Evolutionary conservation across 2,329 filamentous ascomycete genomes (phyloP).

Genomic region (Exophiala viscosa): DNA sequence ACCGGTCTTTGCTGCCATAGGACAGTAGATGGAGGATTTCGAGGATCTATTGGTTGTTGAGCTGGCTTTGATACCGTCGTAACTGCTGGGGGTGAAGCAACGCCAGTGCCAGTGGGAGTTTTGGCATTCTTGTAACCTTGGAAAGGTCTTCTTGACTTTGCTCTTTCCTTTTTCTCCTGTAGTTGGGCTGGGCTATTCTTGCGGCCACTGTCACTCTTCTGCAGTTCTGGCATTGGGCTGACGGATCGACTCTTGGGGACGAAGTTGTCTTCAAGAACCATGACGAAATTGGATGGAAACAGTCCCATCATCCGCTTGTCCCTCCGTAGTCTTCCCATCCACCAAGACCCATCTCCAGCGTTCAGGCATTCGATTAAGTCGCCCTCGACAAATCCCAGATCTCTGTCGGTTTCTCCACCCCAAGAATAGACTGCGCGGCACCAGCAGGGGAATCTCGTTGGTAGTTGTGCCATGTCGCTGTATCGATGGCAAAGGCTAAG

Average conservation of each 20-base stretch:
- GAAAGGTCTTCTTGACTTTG: conserved; percentile 61
- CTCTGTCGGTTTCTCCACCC: conserved; percentile 91
- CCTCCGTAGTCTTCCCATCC: conserved; percentile 86
- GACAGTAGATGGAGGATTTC: conserved; percentile 36
- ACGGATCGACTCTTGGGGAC: conserved; percentile 58
- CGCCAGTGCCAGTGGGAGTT: conserved; percentile 34
- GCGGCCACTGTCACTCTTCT: conserved; percentile 41
- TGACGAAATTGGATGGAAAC: conserved; percentile 97
- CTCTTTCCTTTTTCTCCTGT: conserved; percentile 50
- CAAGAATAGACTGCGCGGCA: conserved; percentile 87
- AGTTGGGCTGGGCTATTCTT: conserved; percentile 20
- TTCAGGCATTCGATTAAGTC: conserved; percentile 98
- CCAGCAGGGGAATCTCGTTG: conserved; percentile 83
- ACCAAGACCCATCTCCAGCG: conserved; percentile 96
- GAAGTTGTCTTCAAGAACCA: conserved; percentile 80
- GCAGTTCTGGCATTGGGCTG: conserved; percentile 51
- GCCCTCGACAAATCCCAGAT: conserved; percentile 94
- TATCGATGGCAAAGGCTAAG: neutral
- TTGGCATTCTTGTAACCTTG: conserved; percentile 57
- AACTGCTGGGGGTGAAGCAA: conserved; percentile 20
- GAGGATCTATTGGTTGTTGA: conserved; percentile 34
- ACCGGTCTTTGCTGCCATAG: conserved; percentile 38
- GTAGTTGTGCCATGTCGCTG: conserved; percentile 47
- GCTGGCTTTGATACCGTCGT: conserved; percentile 3
- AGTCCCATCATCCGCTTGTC: conserved; percentile 87